Percentiles rank a stretch among this genome's conserved stretches.
Evolutionary conservation across 2,329 filamentous ascomycete species (phyloP).

Genomic region (Botryosphaeria dothidea): DNA sequence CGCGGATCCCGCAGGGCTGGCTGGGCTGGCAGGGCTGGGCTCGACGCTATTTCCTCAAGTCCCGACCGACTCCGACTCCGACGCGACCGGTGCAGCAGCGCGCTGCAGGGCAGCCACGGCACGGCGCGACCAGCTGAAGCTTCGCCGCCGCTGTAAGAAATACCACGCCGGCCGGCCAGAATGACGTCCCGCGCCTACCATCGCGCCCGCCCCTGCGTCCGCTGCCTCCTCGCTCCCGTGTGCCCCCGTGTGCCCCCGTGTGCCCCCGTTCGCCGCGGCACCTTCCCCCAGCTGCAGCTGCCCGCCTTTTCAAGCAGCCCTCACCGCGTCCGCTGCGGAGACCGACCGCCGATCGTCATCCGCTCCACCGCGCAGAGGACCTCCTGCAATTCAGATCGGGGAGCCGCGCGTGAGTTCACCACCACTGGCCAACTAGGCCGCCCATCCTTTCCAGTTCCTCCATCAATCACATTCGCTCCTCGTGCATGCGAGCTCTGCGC

Average conservation of each 20-base stretch:
- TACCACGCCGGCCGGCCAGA: no score
- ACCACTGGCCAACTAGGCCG: background rate
- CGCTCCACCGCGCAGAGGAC: background rate
- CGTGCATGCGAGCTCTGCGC: background rate
- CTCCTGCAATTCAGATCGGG: constrained; percentile 4
- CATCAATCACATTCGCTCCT: background rate
- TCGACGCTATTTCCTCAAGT: background rate
- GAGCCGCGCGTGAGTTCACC: background rate
- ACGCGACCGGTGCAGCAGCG: background rate
- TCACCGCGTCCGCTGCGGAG: background rate
- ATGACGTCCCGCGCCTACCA: no score
- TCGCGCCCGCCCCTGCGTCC: background rate
- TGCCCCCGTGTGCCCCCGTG: background rate
- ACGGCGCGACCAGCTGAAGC: background rate
- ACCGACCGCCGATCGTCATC: constrained; percentile 8
- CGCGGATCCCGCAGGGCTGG: background rate
- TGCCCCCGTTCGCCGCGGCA: background rate
- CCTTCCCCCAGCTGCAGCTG: background rate
- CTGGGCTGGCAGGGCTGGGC: background rate
- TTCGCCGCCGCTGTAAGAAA: background rate
- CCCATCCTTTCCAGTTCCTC: background rate
- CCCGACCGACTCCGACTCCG: background rate
- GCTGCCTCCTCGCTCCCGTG: background rate
- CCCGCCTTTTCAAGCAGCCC: background rate
- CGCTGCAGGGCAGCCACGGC: background rate